Evolutionary conservation across 768 basidiomycete species (phyloP).

Genomic region (Mycena amicta): DNA sequence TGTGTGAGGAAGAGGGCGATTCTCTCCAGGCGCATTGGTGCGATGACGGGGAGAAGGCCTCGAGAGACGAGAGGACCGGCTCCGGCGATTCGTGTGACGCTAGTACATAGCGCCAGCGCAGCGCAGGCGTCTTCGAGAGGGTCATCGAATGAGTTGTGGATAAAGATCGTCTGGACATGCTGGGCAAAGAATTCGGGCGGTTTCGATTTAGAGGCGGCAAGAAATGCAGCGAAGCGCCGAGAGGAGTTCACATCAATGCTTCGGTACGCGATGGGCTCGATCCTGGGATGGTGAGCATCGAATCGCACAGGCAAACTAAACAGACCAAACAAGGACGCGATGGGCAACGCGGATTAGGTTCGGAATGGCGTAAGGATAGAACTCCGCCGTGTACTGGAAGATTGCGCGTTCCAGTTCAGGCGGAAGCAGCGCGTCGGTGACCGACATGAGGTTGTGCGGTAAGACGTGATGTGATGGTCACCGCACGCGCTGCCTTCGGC

Average conservation of each 20-base stretch:
- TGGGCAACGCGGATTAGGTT: too few species aligned
- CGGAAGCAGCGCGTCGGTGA: too few species aligned
- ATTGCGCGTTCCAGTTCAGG: too few species aligned
- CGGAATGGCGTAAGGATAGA: too few species aligned
- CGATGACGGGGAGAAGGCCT: not conserved
- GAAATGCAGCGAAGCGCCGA: not conserved
- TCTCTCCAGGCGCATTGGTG: not conserved
- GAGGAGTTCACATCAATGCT: not conserved
- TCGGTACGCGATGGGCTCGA: not conserved
- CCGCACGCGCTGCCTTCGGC: too few species aligned
- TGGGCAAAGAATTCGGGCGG: not conserved
- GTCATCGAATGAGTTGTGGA: not conserved
- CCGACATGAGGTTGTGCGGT: too few species aligned
- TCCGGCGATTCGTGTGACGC: not conserved
- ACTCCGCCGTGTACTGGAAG: too few species aligned
- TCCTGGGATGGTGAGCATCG: not conserved
- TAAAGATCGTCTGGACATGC: not conserved
- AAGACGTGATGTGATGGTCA: too few species aligned
- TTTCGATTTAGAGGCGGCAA: not conserved
- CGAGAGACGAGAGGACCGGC: not conserved
- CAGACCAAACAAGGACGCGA: too few species aligned
- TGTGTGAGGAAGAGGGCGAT: not conserved
- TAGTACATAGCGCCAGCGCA: not conserved
- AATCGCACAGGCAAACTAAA: not conserved
- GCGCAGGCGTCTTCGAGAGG: not conserved